These are phyloP conservation scores for Fusarium marasasianum DNA, from an alignment of 2,329 filamentous ascomycete species.

Conservation along the genomic window DNA sequence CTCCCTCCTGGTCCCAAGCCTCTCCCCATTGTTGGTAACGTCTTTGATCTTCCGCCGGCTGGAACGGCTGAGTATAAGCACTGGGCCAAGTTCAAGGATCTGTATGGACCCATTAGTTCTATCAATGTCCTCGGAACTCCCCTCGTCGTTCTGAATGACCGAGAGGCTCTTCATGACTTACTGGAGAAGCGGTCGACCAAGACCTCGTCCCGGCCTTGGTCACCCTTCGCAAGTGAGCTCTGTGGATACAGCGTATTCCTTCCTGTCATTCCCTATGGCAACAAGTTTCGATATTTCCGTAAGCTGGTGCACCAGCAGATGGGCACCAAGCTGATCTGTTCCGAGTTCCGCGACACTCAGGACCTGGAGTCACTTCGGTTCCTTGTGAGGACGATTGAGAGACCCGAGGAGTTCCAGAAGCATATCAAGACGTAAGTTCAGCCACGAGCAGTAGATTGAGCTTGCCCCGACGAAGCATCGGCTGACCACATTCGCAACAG, in stretches of 20 bases:
- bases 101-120: slow-evolving; percentile 51
- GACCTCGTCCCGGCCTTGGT: slow-evolving; percentile 45
- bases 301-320: slow-evolving; percentile 46
- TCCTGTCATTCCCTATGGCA: slow-evolving; percentile 28
- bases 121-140: slow-evolving; percentile 53
- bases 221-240: slow-evolving; percentile 34
- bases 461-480: rapidly evolving
- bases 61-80: slow-evolving; percentile 50
- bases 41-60: slow-evolving; percentile 55
- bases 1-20: slow-evolving; percentile 60
- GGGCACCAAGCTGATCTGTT: slow-evolving; percentile 35
- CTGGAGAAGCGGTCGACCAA: slow-evolving; percentile 48
- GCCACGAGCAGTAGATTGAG: no score
- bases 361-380: slow-evolving; percentile 42
- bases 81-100: slow-evolving; percentile 53
- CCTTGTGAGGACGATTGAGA: slow-evolving; percentile 35
- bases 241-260: slow-evolving; percentile 37
- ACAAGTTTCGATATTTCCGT: slow-evolving; percentile 34
- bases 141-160: slow-evolving; percentile 53
- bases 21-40: slow-evolving; percentile 59
- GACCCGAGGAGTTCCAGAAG: slow-evolving; percentile 31
- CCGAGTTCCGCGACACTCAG: slow-evolving; percentile 36
- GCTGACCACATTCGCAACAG: slow-evolving; percentile 22
- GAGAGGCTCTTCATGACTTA: slow-evolving; percentile 48
- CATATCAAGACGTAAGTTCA: slow-evolving; percentile 43